Conservation (phyloP, 2,329 filamentous ascomycete species). For the Fusarium sp. region DNA sequence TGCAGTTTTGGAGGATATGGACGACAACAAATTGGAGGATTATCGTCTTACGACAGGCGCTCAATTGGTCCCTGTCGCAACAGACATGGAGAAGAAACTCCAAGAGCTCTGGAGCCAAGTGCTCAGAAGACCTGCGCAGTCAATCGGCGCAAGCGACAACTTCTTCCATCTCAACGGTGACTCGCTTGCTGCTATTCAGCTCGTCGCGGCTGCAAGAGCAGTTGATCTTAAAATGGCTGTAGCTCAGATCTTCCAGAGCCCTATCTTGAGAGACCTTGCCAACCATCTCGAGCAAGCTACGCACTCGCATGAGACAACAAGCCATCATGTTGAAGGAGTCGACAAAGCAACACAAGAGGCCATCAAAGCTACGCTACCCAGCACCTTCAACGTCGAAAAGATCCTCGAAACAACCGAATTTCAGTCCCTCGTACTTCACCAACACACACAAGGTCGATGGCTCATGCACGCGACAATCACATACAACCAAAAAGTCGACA, state of each 20-base stretch:
- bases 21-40: neutral
- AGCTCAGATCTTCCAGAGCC: neutral
- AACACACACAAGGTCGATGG: neutral
- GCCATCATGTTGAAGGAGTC: neutral
- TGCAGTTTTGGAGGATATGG: neutral
- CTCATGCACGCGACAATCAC: neutral
- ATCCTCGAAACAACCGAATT: neutral
- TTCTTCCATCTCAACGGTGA: neutral
- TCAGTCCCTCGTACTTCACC: neutral
- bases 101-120: neutral
- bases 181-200: neutral
- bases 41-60: neutral
- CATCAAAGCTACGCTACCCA: neutral
- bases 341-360: accelerated
- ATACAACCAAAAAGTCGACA: neutral
- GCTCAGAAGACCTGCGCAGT: neutral
- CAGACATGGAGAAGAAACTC: neutral
- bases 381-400: accelerated
- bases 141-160: neutral
- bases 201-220: neutral
- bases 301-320: accelerated
- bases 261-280: neutral
- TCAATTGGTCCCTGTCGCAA: neutral
- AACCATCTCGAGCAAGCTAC: accelerated
- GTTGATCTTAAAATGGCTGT: neutral